phyloP scores from a whole-genome alignment of 495 filamentous ascomycete genomes.

The Penicillium pulvis region DNA sequence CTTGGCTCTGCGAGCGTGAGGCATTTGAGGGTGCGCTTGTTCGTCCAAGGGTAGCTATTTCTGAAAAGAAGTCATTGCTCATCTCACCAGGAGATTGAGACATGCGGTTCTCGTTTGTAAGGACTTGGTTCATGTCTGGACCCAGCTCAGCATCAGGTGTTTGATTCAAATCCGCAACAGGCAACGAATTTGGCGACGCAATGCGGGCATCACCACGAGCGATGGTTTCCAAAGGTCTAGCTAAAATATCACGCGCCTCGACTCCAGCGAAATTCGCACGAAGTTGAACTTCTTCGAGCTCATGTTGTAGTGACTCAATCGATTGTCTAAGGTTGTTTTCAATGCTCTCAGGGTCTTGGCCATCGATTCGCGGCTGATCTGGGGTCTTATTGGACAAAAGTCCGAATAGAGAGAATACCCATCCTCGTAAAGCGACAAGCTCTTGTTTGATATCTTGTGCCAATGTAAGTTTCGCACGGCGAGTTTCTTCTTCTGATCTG shows the following conservation, averaged over 20 bases:
- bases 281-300: conserved; percentile 32
- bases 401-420: conserved; percentile 38
- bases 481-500: conserved; percentile 43
- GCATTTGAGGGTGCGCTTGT: conserved; percentile 25
- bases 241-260: conserved; percentile 4
- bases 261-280: conserved; percentile 10
- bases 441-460: conserved; percentile 44
- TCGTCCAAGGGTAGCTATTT: conserved; percentile 30
- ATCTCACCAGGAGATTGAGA: conserved; percentile 44
- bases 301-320: conserved; percentile 35
- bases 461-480: conserved; percentile 42
- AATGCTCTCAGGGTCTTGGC: conserved; percentile 26
- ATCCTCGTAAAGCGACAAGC: conserved; percentile 30
- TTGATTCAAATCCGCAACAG: conserved; percentile 4
- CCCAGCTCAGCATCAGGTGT: conserved; percentile 16
- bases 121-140: conserved; percentile 28
- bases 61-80: conserved; percentile 36
- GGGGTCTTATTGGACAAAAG: conserved; percentile 20
- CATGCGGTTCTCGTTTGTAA: conserved; percentile 41
- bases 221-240: conserved; percentile 10
- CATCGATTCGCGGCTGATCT: conserved; percentile 19
- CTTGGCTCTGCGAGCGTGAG: conserved; percentile 17
- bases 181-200: conserved; percentile 9
- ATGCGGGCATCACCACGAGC: conserved; percentile 9
- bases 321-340: conserved; percentile 28